Base-by-base conservation (phyloP, 108 stramenopile species). In the Asterionellopsis glacialis region DNA sequence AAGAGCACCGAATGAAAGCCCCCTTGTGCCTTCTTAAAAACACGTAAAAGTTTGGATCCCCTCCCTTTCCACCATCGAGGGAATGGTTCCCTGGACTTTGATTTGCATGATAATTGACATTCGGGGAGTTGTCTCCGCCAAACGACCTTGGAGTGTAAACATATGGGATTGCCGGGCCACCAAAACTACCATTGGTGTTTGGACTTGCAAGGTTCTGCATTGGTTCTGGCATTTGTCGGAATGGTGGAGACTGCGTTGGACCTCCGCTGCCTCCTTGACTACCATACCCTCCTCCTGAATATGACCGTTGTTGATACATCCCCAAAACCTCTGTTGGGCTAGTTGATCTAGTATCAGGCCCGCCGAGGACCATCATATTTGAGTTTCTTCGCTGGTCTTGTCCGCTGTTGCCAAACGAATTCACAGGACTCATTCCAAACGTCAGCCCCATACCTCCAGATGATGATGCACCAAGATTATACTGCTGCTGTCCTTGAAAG, bases 1-100 rank as follows among this genome's bases (percentile, higher is more conserved):
- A 91, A 11, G 75, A 63, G 57, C 80, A 81, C 19, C 68, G 72
- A 14, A 42, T 55, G 49, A 91, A 91, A 14, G 86, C 80, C 28
- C 58, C 57, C 67, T 77, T 74, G 79, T 77, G 39, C 52, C 70
- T 73, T 50, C 69, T 47, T 65, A 85, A 18, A 63, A 70, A 61
- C 26, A 43, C 28, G 57, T 68, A 74, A 65, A 83, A 74, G 54
- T 43, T 22, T n/a, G 75, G 65, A 41, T 40, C 19, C 9, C 76
- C 73, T 27, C 74, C 73, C 40, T 39, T 45, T 16, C 22, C n/a
- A 16, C 47, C 28, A 1, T 18, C 28, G 2, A 23, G 14, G n/a
- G 18, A 27, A 33, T 24, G 42, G 10, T 25, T 13, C 1, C 39
- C 51, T 28, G 23, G 25, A 24, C 47, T 57, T 4, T 68, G 38